phyloP scores from a whole-genome alignment of 139 green algal genomes.

The Chlamydomonas urium region DNA sequence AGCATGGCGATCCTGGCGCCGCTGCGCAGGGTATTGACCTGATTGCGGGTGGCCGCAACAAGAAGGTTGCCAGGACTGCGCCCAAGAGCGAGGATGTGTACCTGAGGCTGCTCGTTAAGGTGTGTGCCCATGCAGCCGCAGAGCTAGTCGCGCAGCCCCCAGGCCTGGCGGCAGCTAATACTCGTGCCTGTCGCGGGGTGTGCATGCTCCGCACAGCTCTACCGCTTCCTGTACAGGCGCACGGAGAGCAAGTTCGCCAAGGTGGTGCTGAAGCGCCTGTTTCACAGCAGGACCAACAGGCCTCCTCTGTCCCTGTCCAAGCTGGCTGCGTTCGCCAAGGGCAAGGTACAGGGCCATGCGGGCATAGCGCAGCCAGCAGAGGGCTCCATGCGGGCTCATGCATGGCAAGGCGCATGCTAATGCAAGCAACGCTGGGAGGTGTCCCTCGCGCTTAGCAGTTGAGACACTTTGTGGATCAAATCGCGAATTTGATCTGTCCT shows the following conservation, averaged over 20 bases:
- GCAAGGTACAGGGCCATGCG: slow-evolving; percentile 75
- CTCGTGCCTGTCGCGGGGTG: neutral
- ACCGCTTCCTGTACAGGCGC: slow-evolving; percentile 92
- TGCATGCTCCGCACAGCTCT: slow-evolving; percentile 69
- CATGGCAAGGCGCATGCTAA: neutral
- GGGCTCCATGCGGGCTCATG: slow-evolving; percentile 9
- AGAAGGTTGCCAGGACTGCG: slow-evolving; percentile 80
- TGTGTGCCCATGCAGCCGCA: slow-evolving; percentile 35
- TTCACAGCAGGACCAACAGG: slow-evolving; percentile 93
- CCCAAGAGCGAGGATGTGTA: slow-evolving; percentile 99
- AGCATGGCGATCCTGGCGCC: neutral
- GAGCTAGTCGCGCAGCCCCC: no score
- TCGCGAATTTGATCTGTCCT: no score
- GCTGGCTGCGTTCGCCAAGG: slow-evolving; percentile 86
- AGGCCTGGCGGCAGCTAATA: neutral
- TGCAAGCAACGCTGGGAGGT: neutral
- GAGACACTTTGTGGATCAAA: no score
- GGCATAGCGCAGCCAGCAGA: no score
- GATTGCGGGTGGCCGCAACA: slow-evolving; percentile 92
- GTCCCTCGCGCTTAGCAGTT: no score
- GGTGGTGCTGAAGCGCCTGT: slow-evolving; percentile 95
- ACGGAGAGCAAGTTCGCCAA: slow-evolving; percentile 96
- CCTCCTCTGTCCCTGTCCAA: slow-evolving; percentile 93
- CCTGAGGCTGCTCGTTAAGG: slow-evolving; percentile 98
- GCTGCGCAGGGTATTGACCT: slow-evolving; percentile 93